These are phyloP conservation scores for Peribolospora kevripleyi DNA, from an alignment of 768 basidiomycete species.

Conservation along the genomic window DNA sequence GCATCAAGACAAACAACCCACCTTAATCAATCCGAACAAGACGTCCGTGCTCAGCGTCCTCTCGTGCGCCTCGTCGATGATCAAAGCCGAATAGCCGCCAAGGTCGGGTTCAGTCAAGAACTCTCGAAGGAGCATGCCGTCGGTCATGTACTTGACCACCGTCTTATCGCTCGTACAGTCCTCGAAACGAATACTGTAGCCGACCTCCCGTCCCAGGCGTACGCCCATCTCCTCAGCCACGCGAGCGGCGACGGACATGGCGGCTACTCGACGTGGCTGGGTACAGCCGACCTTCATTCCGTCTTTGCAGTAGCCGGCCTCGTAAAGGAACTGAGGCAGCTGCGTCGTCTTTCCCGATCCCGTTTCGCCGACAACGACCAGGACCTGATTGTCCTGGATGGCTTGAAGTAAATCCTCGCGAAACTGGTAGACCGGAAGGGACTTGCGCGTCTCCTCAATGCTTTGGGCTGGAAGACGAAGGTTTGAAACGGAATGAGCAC, in stretches of 20 bases:
- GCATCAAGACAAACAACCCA: constrained; percentile 25
- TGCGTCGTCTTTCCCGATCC: constrained; percentile 99
- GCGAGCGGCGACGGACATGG: constrained; percentile 97
- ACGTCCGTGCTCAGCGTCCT: constrained; percentile 95
- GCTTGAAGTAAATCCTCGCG: constrained; percentile 72
- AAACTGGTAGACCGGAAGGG: constrained; percentile 70
- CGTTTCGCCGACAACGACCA: constrained; percentile 94
- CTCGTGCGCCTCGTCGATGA: constrained; percentile 98
- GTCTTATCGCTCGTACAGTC: constrained; percentile 99
- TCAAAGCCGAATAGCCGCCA: constrained; percentile 77
- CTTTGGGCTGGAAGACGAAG: constrained; percentile 15
- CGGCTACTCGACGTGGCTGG: constrained; percentile 92
- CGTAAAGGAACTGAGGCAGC: constrained; percentile 89
- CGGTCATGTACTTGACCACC: constrained; percentile 93
- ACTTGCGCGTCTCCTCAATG: constrained; percentile 84
- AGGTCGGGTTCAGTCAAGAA: constrained; percentile 94
- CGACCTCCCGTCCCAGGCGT: constrained; percentile 90
- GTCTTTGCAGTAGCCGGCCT: constrained; percentile 74
- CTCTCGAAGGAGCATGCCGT: constrained; percentile 91
- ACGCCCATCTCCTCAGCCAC: constrained; percentile 98
- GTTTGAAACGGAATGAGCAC: too few species aligned
- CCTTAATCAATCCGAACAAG: constrained; percentile 93
- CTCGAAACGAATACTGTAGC: constrained; percentile 99
- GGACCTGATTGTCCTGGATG: constrained; percentile 69
- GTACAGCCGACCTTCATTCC: constrained; percentile 87